Conservation (phyloP, 2,329 filamentous ascomycete genomes). For the Phialophora chinensis region DNA sequence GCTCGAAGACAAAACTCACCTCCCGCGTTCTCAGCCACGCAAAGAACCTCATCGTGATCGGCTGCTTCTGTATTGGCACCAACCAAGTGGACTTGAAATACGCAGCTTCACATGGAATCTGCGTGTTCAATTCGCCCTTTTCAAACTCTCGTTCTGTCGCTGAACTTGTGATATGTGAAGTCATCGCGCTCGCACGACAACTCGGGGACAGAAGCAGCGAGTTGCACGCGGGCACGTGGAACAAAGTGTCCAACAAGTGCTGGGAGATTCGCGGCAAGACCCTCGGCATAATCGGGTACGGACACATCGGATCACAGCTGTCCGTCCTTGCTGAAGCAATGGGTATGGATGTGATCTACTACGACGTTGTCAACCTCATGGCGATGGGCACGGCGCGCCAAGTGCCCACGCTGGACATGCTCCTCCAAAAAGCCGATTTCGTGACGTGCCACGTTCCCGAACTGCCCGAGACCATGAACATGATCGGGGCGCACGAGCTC, state of each 20-base stretch:
- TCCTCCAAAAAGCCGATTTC: slow-evolving; percentile 84
- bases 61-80: slow-evolving; percentile 98
- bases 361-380: slow-evolving; percentile 94
- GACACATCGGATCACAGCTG: slow-evolving; percentile 94
- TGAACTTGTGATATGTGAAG: slow-evolving; percentile 92
- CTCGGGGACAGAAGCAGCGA: slow-evolving; percentile 91
- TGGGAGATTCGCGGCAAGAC: slow-evolving; percentile 99
- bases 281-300: slow-evolving; percentile 94
- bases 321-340: slow-evolving; percentile 95
- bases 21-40: slow-evolving; percentile 83
- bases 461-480: slow-evolving; percentile 85
- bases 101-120: slow-evolving; percentile 83
- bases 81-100: slow-evolving; percentile 90
- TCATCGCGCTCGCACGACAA: slow-evolving; percentile 89
- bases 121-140: slow-evolving; percentile 99
- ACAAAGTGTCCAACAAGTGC: slow-evolving; percentile 95
- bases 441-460: slow-evolving; percentile 95
- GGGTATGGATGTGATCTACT: slow-evolving; percentile 98
- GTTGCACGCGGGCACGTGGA: slow-evolving; percentile 94
- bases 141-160: slow-evolving; percentile 97
- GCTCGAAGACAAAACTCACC: slow-evolving; percentile 95
- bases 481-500: slow-evolving; percentile 82
- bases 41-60: slow-evolving; percentile 92
- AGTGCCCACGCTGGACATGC: slow-evolving; percentile 74
- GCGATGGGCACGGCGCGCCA: slow-evolving; percentile 86